Evolutionary conservation across 768 basidiomycete species (phyloP), one percentile per base, ranked within the genome.

Genomic region (Auriculariales sp.): DNA sequence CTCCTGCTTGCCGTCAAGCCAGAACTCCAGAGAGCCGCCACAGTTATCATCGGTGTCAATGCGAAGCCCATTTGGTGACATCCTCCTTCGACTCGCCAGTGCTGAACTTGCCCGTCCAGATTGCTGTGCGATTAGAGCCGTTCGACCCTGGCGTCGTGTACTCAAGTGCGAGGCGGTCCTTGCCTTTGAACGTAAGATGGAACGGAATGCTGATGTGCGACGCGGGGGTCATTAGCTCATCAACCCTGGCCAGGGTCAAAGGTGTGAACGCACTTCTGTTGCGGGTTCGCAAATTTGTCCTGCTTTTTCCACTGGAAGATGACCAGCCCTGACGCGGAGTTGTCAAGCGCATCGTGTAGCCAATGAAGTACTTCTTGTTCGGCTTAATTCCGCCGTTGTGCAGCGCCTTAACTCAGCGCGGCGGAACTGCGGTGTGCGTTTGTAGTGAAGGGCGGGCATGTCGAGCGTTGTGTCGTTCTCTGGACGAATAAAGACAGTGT

Each of bases 361-460:
- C 39, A 25, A 44, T 44, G 22, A n/a, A 44, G 39, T 44, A 44
- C 39, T 44, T 44, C 39, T 44, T 44, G 39, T 44, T 44, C 6
- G 39, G 22, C 3, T 7, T 44, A 9, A 44, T 19, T 25, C 12
- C 22, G 39, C 22, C 22, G 22, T 44, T 12, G 22, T 44, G 39
- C 19, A 44, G 19, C 22, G 22, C 27, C 39, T 44, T 44, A 10
- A 44, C 39, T 44, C 39, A 25, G 39, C 39, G 39, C 39, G 39
- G 14, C 39, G 39, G 39, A 24, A 44, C 9, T 44, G 39, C 22
- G 39, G 19, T 15, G 39, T 25, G 39, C 39, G 39, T 25, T 44
- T 44, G 39, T 22, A 44, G 39, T 44, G 39, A 19, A 44, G 39
- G 15, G 22, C 22, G 39, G 39, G 39, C 5, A 44, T 15, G 39